phyloP scores from a whole-genome alignment of 805 yeast genomes.

The Spathaspora boniae region DNA sequence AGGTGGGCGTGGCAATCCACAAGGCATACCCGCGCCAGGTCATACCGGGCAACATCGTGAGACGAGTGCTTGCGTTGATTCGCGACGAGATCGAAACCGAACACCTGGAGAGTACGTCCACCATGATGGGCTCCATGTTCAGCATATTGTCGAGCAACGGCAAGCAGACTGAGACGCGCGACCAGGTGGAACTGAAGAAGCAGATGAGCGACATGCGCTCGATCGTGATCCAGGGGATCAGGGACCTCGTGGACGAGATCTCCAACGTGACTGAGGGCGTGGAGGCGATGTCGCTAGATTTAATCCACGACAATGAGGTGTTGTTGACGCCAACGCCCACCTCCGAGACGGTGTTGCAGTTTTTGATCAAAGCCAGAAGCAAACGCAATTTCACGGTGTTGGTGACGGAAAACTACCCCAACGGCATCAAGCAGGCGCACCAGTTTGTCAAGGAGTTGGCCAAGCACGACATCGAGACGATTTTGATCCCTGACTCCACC shows the following conservation, averaged over 20 bases:
- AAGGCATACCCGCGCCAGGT: slow-evolving; percentile 88
- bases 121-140: slow-evolving; percentile 79
- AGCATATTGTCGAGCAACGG: slow-evolving; percentile 55
- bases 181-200: slow-evolving; percentile 31
- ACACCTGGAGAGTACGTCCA: slow-evolving; percentile 14
- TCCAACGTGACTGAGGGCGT: slow-evolving; percentile 86
- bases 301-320: slow-evolving; percentile 89
- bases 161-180: slow-evolving; percentile 20
- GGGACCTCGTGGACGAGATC: slow-evolving; percentile 89
- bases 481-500: slow-evolving; percentile 88
- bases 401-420: slow-evolving; percentile 91
- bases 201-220: slow-evolving; percentile 70
- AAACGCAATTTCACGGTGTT: slow-evolving; percentile 90
- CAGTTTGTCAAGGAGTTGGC: slow-evolving; percentile 75
- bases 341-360: slow-evolving; percentile 83
- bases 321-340: slow-evolving; percentile 92
- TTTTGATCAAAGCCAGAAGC: slow-evolving; percentile 78
- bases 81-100: slow-evolving; percentile 78
- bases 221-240: slow-evolving; percentile 84
- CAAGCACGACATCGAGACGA: slow-evolving; percentile 82
- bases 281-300: slow-evolving; percentile 84
- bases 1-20: slow-evolving; percentile 65
- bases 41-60: slow-evolving; percentile 83
- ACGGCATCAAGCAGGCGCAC: slow-evolving; percentile 74
- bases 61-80: slow-evolving; percentile 82